Evolutionary conservation across 1,139 yeast genomes (phyloP), one percentile per base, ranked within the genome.

Genomic region (Suhomyces chickasaworum): DNA sequence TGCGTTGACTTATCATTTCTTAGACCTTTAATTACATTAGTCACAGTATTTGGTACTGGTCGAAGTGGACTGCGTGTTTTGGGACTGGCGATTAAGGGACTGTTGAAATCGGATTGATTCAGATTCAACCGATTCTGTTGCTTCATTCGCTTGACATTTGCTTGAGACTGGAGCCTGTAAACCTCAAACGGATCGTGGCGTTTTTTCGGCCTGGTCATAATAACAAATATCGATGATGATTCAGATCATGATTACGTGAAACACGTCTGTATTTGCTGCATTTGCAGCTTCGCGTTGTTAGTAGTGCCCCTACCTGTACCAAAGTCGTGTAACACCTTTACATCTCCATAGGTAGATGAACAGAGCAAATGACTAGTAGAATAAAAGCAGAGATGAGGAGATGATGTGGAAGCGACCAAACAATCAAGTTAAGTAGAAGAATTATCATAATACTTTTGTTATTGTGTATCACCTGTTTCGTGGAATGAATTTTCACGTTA

Each of bases 101-200:
- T 5, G 9, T 6, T 37, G 29, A n/a, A 18, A 7, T 10, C 4
- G 12, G 36, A 13, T 3, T n/a, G 13, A 12, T 15, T 20, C 15
- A 21, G 22, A 20, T 48, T 51, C 25, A 50, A 39, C n/a, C 56
- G 41, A 20, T 46, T 48, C 35, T 55, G 56, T 40, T 18, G 34
- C 33, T 49, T 52, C 64, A 57, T 54, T 9, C 56, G 53, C 35
- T 54, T 50, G 13, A 55, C n/a, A 40, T 52, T 57, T 8, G 53
- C 55, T 34, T 53, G 56, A 8, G 52, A 37, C 33, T 56, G 57
- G 8, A 44, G 41, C 37, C 45, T 48, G 37, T 52, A 52, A 22
- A 51, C 40, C 40, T 59, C 60, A 46, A 62, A 58, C 6, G 63
- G 54, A 44, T 61, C 65, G 8, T 32, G 25, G 1, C 16, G 17